Conservation (phyloP, 192 early-diverging fungal genomes). For the Geosiphon pyriformis region DNA sequence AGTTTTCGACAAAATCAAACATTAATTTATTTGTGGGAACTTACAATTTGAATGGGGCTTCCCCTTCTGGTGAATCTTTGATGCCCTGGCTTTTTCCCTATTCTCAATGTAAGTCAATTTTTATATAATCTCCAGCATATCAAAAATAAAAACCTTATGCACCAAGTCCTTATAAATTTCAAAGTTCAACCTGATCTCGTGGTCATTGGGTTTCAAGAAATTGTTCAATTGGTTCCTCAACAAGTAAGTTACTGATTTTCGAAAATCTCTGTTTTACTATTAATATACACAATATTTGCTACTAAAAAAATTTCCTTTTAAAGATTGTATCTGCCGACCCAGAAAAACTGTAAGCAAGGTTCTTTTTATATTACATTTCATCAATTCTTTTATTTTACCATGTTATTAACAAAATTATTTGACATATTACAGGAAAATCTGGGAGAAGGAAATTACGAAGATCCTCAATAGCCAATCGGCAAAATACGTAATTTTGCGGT, state of each 20-base stretch:
- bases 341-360: conserved; percentile 46
- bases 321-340: conserved; percentile 64
- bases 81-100: conserved; percentile 59
- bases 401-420: neutral
- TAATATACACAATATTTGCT: no score
- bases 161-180: no score
- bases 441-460: conserved; percentile 48
- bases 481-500: conserved; percentile 77
- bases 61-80: conserved; percentile 57
- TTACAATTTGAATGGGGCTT: conserved; percentile 87
- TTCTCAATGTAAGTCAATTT: conserved; percentile 32
- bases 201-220: conserved; percentile 91
- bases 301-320: conserved; percentile 26
- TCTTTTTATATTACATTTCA: conserved; percentile 3
- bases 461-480: conserved; percentile 41
- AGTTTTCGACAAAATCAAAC: conserved; percentile 53
- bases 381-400: conserved; percentile 21
- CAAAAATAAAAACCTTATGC: neutral
- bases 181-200: conserved; percentile 63
- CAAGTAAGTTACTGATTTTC: conserved; percentile 42
- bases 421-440: conserved; percentile 25
- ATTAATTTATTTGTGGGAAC: conserved; percentile 78
- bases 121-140: no score
- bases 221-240: conserved; percentile 82
- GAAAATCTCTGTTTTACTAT: neutral